Evolutionary conservation across 352 stramenopile genomes (phyloP), one percentile per base, ranked within the genome.

Genomic region (Nothophytophthora sp.): DNA sequence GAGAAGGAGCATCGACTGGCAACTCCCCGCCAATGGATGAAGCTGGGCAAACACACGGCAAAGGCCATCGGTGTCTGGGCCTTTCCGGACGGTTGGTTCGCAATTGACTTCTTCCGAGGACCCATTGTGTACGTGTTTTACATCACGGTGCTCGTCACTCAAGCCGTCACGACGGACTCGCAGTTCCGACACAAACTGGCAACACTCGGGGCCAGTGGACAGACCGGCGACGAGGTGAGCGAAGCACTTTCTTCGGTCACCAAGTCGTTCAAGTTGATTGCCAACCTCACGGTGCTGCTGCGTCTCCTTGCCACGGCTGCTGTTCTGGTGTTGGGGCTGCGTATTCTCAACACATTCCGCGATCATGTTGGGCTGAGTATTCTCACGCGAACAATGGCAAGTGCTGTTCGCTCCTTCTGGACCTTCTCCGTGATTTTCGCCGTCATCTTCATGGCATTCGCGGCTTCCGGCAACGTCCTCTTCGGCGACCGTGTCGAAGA

Each of bases 341-440:
- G 64, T 7, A 77, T 84, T 29, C 43, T 88, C 18, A 68, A 71
- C 15, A 70, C 63, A 1, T 86, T 86, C 39, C 66, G 77, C 18
- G 75, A 73, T 16, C 76, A 90, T 27, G 73, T 76, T 32, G 61
- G 60, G 0, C 56, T 90, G 9, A 83, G 74, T 25, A 63, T 90
- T 16, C 38, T 90, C 22, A 86, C 76, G 2, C 54, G 70, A 16
- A 90, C 79, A 9, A 63, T 90, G 50, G 60, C 61, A 2, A 64
- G 59, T 20, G 70, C 78, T 16, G 50, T 87, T 11, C 54, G 52
- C 16, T 73, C 74, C 7, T 81, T 90, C 19, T 54, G 49, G 19
- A 74, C 69, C 2, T 86, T 90, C 48, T 76, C 76, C 19, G 55
- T 81, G 9, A 75, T 88, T 2, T 85, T 82, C 23, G 23, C 76